Percentiles rank a stretch among this genome's conserved stretches.
Evolutionary conservation across 2,329 filamentous ascomycete species (phyloP).

Genomic region (Spiromastix sp.): DNA sequence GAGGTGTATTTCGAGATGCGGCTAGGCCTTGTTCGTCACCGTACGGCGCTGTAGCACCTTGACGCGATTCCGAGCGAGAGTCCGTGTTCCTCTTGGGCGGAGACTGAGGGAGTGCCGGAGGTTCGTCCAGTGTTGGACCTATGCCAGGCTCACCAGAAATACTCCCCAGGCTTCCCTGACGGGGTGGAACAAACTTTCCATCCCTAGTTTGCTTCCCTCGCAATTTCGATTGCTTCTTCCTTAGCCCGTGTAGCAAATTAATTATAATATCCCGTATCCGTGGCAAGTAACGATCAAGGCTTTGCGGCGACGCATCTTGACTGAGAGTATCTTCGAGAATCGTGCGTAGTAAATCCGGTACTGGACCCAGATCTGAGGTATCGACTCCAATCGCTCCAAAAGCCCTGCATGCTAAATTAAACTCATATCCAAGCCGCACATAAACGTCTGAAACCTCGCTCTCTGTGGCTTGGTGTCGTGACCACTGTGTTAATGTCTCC

Average conservation of each 20-base stretch:
- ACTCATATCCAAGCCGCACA: slow-evolving; percentile 93
- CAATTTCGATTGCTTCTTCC: slow-evolving; percentile 91
- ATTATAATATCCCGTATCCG: slow-evolving; percentile 98
- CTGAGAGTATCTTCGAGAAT: slow-evolving; percentile 94
- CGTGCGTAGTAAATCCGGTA: slow-evolving; percentile 77
- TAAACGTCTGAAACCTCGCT: slow-evolving; percentile 97
- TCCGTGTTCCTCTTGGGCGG: slow-evolving; percentile 24
- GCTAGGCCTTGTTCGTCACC: slow-evolving; percentile 23
- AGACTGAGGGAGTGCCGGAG: slow-evolving; percentile 17
- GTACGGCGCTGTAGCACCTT: slow-evolving; percentile 28
- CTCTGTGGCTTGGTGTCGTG: slow-evolving; percentile 80
- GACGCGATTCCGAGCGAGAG: slow-evolving; percentile 23
- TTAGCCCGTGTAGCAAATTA: slow-evolving; percentile 87
- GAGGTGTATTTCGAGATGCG: slow-evolving; percentile 16
- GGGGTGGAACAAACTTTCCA: slow-evolving; percentile 26
- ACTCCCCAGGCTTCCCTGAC: slow-evolving; percentile 39
- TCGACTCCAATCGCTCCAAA: slow-evolving; percentile 97
- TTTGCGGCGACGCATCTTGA: slow-evolving; percentile 89
- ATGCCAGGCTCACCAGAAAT: slow-evolving; percentile 33
- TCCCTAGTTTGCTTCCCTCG: slow-evolving; percentile 46
- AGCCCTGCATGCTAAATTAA: slow-evolving; percentile 95
- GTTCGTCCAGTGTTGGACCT: slow-evolving; percentile 34
- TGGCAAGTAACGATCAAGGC: slow-evolving; percentile 85
- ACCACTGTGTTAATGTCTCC: slow-evolving; percentile 97
- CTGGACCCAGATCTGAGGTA: slow-evolving; percentile 84